These are phyloP conservation scores for Encephalitozoon hellem DNA, from an alignment of 371 early-diverging fungal genomes.

Conservation along the genomic window DNA sequence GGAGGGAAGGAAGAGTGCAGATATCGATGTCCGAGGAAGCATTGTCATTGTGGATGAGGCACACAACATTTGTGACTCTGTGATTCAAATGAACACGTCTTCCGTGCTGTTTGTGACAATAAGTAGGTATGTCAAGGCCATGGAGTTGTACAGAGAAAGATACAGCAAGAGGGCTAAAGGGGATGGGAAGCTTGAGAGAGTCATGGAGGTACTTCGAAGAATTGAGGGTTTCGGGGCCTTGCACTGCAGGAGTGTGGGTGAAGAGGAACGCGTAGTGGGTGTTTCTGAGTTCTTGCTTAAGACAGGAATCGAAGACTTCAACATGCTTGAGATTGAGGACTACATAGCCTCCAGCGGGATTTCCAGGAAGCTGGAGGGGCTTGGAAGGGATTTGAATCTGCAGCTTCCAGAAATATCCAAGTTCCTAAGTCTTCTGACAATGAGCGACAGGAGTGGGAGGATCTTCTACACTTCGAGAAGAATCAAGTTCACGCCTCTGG, in stretches of 20 bases:
- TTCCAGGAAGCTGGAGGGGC: slow-evolving; percentile 29
- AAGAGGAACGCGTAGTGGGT: slow-evolving; percentile 18
- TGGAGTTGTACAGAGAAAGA: slow-evolving; percentile 22
- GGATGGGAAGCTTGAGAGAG: neutral
- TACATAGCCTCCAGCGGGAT: slow-evolving; percentile 11
- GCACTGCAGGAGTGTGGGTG: neutral
- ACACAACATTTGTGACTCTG: slow-evolving; percentile 59
- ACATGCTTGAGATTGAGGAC: slow-evolving; percentile 55
- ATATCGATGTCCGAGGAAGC: slow-evolving; percentile 46
- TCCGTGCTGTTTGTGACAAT: slow-evolving; percentile 17
- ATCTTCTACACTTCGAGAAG: slow-evolving; percentile 22
- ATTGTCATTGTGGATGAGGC: slow-evolving; percentile 61
- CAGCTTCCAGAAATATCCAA: slow-evolving; percentile 35
- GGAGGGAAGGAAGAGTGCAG: slow-evolving; percentile 46
- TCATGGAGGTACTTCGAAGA: slow-evolving; percentile 27
- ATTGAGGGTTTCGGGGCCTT: neutral
- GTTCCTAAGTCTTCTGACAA: slow-evolving; percentile 48
- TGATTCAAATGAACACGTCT: slow-evolving; percentile 54
- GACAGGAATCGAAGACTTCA: slow-evolving; percentile 43
- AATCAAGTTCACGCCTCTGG: slow-evolving; percentile 66
- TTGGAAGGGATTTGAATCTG: slow-evolving; percentile 7
- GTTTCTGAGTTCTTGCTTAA: slow-evolving; percentile 52
- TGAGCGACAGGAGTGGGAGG: slow-evolving; percentile 43
- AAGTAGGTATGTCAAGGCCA: neutral
- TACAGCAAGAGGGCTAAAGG: neutral